Percentiles rank a stretch among this genome's conserved stretches.
These are phyloP conservation scores for Xylaria digitata DNA, from an alignment of 2,329 filamentous ascomycete species.

Conservation along the genomic window DNA sequence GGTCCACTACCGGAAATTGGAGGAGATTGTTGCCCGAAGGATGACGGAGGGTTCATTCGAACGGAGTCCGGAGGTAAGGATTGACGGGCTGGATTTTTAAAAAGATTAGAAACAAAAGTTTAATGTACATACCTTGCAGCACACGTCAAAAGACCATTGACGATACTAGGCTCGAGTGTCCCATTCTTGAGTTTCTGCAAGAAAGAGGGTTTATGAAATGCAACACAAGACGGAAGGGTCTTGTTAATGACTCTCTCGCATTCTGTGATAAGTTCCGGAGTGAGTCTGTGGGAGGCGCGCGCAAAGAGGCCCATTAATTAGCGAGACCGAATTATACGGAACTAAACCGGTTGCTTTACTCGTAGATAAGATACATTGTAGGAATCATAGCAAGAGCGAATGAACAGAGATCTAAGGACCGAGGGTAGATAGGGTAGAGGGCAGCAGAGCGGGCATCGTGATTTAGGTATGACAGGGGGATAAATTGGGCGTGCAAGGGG, in stretches of 20 bases:
- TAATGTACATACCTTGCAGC: conserved; percentile 64
- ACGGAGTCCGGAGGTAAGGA: conserved; percentile 38
- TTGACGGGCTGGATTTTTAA: conserved; percentile 18
- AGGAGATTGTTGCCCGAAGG: conserved; percentile 33
- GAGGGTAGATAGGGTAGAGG: conserved; percentile 2
- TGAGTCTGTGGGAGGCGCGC: conserved; percentile 54
- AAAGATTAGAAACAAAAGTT: conserved; percentile 14
- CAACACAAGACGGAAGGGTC: conserved; percentile 70
- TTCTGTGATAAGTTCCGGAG: conserved; percentile 68
- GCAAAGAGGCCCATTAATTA: conserved; percentile 19
- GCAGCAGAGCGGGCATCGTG: conserved; percentile 16
- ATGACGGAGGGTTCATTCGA: conserved; percentile 34
- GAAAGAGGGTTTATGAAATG: conserved; percentile 72
- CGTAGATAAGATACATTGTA: background rate
- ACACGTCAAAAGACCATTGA: conserved; percentile 68
- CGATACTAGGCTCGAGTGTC: conserved; percentile 65
- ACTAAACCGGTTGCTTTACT: background rate
- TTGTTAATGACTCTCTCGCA: conserved; percentile 71
- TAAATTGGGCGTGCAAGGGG: conserved; percentile 31
- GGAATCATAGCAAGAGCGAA: background rate
- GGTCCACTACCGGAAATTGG: conserved; percentile 40
- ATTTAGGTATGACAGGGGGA: conserved; percentile 25
- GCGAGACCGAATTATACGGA: conserved; percentile 22
- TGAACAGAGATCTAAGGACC: conserved; percentile 8
- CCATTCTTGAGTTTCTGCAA: conserved; percentile 69